A percentile compares a stretch with the other conserved stretches of the same genome.
Evolutionary conservation across 2,329 filamentous ascomycete species (phyloP).

Genomic region (Fusarium sp.): DNA sequence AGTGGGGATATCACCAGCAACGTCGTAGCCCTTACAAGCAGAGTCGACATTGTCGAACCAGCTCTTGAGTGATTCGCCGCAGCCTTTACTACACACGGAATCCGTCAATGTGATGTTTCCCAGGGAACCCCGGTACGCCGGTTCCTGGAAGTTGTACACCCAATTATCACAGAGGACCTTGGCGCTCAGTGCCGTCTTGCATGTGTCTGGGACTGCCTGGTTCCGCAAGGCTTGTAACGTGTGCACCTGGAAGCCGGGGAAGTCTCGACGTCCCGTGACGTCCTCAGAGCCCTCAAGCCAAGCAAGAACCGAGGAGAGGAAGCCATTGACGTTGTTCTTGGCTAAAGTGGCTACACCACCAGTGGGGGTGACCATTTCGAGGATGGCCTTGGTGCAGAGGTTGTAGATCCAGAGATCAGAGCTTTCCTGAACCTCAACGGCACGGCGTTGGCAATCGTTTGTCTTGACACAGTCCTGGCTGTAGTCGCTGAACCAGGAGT

Average conservation of each 20-base stretch:
- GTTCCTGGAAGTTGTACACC: conserved; percentile 7
- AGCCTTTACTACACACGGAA: conserved; percentile 8
- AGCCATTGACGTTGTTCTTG: conserved; percentile 32
- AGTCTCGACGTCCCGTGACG: conserved; percentile 25
- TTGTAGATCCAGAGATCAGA: conserved; percentile 41
- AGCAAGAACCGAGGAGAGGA: conserved; percentile 29
- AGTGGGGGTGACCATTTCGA: conserved; percentile 30
- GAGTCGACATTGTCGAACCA: conserved; percentile 21
- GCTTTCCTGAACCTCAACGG: conserved; percentile 31
- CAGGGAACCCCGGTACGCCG: conserved; percentile 6
- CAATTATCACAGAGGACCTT: conserved; percentile 18
- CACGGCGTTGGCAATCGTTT: conserved; percentile 38
- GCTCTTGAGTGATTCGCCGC: conserved; percentile 13
- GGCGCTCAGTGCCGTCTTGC: conserved; percentile 7
- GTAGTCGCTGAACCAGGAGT: conserved; percentile 46
- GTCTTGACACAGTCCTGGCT: conserved; percentile 39
- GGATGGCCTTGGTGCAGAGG: conserved; percentile 30
- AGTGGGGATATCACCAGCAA: background rate
- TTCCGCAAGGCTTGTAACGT: background rate
- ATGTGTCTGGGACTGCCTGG: background rate
- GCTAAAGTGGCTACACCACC: conserved; percentile 21
- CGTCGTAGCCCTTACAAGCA: conserved; percentile 7
- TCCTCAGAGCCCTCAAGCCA: conserved; percentile 29
- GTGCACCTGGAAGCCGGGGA: conserved; percentile 16
- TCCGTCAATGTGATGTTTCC: conserved; percentile 19